These are phyloP conservation scores for Metschnikowia bowlesiae DNA, from an alignment of 805 yeast species.

Conservation along the genomic window DNA sequence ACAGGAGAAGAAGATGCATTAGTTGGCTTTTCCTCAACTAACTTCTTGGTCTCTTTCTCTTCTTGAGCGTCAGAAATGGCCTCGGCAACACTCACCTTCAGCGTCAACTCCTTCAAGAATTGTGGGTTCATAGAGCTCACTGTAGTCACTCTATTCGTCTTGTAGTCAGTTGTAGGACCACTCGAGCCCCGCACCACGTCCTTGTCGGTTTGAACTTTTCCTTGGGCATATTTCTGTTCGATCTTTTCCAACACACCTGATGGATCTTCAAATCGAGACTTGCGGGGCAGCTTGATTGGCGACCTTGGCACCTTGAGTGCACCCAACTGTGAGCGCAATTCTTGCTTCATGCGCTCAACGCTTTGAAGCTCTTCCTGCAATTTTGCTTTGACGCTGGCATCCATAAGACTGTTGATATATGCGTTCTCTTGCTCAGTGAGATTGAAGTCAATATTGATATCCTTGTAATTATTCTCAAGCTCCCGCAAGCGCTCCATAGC, in stretches of 20 bases:
- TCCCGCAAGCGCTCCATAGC: constrained; percentile 71
- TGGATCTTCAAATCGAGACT: constrained; percentile 9
- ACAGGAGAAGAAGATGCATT: constrained; percentile 6
- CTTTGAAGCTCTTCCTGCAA: constrained; percentile 39
- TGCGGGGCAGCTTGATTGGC: constrained; percentile 6
- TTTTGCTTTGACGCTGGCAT: constrained; percentile 32
- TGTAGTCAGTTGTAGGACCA: constrained; percentile 24
- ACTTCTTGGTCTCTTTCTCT: constrained; percentile 6
- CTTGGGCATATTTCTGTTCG: constrained; percentile 45
- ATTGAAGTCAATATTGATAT: constrained; percentile 54
- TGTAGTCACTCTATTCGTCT: constrained; percentile 28
- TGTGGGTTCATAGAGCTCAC: constrained; percentile 43
- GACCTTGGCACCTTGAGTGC: constrained; percentile 12
- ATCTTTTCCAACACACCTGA: constrained; percentile 24
- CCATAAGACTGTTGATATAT: constrained; percentile 19
- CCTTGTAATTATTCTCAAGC: constrained; percentile 62
- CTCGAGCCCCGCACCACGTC: constrained; percentile 13
- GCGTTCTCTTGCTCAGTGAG: constrained; percentile 17
- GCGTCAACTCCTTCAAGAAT: constrained; percentile 50
- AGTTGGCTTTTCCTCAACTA: not conserved
- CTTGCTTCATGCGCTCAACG: constrained; percentile 37
- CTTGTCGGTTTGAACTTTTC: constrained; percentile 29
- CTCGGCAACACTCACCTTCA: constrained; percentile 43
- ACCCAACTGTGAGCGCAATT: constrained; percentile 37
- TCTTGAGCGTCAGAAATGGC: constrained; percentile 23